A percentile compares a stretch with the other conserved stretches of the same genome.
These are phyloP conservation scores for Neonectria magnoliae DNA, from an alignment of 2,329 filamentous ascomycete genomes.

Conservation along the genomic window DNA sequence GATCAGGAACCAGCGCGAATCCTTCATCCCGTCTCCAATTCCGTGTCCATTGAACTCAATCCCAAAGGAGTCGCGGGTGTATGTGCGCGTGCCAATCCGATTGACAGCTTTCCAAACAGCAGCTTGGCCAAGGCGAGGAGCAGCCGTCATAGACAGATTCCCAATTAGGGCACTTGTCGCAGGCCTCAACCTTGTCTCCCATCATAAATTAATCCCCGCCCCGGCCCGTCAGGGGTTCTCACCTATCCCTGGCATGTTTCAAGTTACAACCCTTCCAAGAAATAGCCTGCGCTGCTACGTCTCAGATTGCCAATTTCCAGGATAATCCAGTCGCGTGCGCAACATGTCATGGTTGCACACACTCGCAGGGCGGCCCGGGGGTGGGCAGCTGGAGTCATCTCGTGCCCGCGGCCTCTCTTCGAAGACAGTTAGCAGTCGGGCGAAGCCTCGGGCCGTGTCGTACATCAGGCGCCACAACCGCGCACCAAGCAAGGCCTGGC, in stretches of 20 bases:
- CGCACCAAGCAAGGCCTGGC: not conserved
- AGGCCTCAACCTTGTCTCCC: conserved; percentile 7
- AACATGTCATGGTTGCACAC: conserved; percentile 9
- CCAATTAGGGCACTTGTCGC: conserved; percentile 12
- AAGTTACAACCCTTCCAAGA: conserved; percentile 27
- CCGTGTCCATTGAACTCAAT: not conserved
- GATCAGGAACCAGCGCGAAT: conserved; percentile 2
- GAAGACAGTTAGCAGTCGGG: not conserved
- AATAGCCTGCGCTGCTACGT: conserved; percentile 31
- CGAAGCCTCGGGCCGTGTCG: not conserved
- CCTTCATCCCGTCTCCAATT: not conserved
- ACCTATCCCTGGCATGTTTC: conserved; percentile 34
- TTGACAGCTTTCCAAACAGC: conserved; percentile 2
- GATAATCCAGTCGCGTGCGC: conserved; percentile 21
- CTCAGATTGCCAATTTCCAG: conserved; percentile 44
- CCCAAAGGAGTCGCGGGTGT: not conserved
- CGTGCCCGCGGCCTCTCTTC: not conserved
- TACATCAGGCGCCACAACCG: conserved; percentile 13
- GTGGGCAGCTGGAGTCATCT: not conserved
- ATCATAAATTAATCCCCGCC: conserved; percentile 4
- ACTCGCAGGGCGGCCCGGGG: not conserved
- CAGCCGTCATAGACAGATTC: conserved; percentile 4
- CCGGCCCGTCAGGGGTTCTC: conserved; percentile 9
- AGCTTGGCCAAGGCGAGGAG: conserved; percentile 6
- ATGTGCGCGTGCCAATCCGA: conserved; percentile 3